Evolutionary conservation across 2,329 filamentous ascomycete species (phyloP), one percentile per base, ranked within the genome.

Genomic region (Ceratocystis ficicola): DNA sequence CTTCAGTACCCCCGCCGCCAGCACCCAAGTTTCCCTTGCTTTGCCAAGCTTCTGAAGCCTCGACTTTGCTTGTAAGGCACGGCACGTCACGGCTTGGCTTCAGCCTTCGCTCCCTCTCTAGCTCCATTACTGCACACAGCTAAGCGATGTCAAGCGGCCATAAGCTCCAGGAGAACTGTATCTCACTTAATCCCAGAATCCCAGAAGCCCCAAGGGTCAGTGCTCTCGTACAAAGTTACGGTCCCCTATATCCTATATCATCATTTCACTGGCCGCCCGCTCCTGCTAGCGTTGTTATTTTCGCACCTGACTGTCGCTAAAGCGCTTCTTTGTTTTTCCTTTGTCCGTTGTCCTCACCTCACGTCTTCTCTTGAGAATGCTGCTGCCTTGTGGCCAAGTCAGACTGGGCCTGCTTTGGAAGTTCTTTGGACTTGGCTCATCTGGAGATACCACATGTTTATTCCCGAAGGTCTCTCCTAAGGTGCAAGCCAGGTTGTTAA

Each of bases 141-240:
- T 22, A 52, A 52, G 48, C 48, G 48, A 52, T 52, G 48, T 52
- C 48, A 52, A 52, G 48, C 48, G n/a, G n/a, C n/a, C 17, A 22
- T 52, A 52, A 20, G 48, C 48, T 20, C 5, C 48, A 5, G n/a
- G 48, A 22, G 48, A 22, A 2, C 22, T 10, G 1, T 52, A 52
- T 20, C 48, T 12, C n/a, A 20, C 22, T 20, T 52, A 52, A 12
- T 25, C 22, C 8, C n/a, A 10, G 3, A 25, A 52, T 25, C 17
- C 20, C 17, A 41, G 36, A 12, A 41, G 10, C 36, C 36, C 36
- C 36, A 15, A 41, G 36, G 36, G 36, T 41, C 36, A 41, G 36
- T 41, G 36, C 36, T 41, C 3, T 41, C 3, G 36, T 41, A 41
- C 36, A 41, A 41, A 41, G 36, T 12, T 41, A 41, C 36, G 3